Conservation (phyloP, 345 rosid species). For the Cardiospermum halicacabum region DNA sequence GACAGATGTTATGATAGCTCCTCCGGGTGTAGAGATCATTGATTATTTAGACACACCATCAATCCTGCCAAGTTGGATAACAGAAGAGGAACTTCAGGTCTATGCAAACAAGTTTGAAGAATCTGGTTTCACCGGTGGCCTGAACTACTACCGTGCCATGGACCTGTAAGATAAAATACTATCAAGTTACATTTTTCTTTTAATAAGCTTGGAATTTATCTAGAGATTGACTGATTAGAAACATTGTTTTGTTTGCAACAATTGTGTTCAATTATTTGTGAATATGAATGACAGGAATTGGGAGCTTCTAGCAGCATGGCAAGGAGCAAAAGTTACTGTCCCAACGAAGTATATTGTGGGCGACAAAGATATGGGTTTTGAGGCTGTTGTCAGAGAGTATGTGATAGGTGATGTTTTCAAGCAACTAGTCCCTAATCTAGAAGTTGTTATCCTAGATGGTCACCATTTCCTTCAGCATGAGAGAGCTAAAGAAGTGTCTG, state of each 20-base stretch:
- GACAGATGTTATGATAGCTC: conserved; percentile 51
- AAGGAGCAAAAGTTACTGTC: conserved; percentile 44
- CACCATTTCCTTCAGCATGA: conserved; percentile 66
- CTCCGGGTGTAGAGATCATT: conserved; percentile 54
- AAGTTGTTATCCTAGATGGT: conserved; percentile 49
- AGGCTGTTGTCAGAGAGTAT: conserved; percentile 28
- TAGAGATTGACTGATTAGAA: not conserved
- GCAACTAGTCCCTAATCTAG: conserved; percentile 46
- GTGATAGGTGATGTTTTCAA: conserved; percentile 48
- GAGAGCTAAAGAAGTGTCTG: conserved; percentile 44
- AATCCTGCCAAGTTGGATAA: conserved; percentile 52
- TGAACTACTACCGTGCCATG: conserved; percentile 65
- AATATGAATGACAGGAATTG: conserved; percentile 43
- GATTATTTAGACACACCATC: conserved; percentile 51
- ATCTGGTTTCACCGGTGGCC: conserved; percentile 58
- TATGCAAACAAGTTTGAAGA: conserved; percentile 59
- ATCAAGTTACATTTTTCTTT: no score
- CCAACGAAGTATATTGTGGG: conserved; percentile 53
- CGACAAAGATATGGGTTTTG: conserved; percentile 45
- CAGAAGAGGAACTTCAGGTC: conserved; percentile 58
- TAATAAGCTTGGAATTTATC: no score
- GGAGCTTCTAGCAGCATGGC: conserved; percentile 58
- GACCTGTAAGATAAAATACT: conserved; percentile 32
- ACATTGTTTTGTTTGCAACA: no score
- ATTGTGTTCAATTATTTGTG: not conserved